Percentiles rank a stretch among this genome's conserved stretches.
Evolutionary conservation across 2,329 filamentous ascomycete genomes (phyloP).

Genomic region (Fusarium drepaniforme): DNA sequence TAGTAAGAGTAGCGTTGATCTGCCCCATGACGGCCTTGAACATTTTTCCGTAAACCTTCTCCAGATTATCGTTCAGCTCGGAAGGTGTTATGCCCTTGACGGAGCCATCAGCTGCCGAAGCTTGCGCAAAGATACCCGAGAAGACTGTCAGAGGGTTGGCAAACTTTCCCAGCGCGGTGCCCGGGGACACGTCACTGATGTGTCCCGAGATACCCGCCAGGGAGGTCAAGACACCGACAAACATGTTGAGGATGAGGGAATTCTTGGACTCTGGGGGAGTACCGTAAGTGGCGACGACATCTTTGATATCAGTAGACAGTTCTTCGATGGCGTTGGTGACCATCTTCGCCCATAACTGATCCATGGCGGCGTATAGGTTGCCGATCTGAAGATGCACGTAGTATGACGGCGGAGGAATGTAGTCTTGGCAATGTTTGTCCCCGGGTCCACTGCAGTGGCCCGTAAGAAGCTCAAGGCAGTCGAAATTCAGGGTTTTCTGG

Average conservation of each 20-base stretch:
- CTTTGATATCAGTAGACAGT: constrained; percentile 10
- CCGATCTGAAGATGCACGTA: constrained; percentile 23
- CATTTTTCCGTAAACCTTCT: constrained; percentile 14
- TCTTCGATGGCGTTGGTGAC: constrained; percentile 11
- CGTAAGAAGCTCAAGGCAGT: not conserved
- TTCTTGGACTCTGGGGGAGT: constrained; percentile 11
- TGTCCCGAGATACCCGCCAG: constrained; percentile 6
- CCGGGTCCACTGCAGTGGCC: not conserved
- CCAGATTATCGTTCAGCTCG: constrained; percentile 7
- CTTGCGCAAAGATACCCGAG: constrained; percentile 4
- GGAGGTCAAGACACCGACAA: constrained; percentile 25
- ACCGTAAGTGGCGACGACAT: constrained; percentile 13
- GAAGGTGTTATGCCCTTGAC: not conserved
- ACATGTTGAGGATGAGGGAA: constrained; percentile 23
- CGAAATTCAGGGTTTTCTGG: not conserved
- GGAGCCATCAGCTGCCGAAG: not conserved
- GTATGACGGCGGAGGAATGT: constrained; percentile 14
- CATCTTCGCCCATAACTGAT: constrained; percentile 7
- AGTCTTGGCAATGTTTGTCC: not conserved
- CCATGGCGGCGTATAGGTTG: constrained; percentile 12
- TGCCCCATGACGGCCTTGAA: constrained; percentile 16
- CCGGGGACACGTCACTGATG: not conserved
- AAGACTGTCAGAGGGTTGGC: constrained; percentile 9
- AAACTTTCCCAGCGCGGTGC: not conserved
- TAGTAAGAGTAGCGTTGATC: not conserved